Evolutionary conservation across 352 stramenopile species (phyloP).

Genomic region (Sclerospora graminicola): DNA sequence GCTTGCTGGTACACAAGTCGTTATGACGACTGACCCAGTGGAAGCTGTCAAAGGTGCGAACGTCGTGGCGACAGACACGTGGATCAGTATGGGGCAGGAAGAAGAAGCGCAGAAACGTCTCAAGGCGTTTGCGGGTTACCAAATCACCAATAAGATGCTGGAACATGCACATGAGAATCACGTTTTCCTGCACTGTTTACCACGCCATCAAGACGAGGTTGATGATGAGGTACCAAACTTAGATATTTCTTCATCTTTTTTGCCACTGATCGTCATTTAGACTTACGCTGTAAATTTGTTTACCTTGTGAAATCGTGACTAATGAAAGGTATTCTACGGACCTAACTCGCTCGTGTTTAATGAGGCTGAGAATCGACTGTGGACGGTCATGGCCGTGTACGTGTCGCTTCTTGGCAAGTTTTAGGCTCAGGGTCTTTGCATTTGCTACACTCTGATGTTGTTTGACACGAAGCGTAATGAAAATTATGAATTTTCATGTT

Average conservation of each 20-base stretch:
- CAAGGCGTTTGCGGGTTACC: conserved; percentile 92
- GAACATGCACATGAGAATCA: conserved; percentile 82
- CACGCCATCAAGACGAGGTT: conserved; percentile 95
- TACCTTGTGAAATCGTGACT: neutral
- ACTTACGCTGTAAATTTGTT: no score
- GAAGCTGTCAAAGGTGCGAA: conserved; percentile 91
- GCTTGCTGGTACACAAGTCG: conserved; percentile 51
- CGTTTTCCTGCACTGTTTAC: conserved; percentile 97
- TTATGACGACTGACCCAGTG: conserved; percentile 84
- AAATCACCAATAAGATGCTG: conserved; percentile 90
- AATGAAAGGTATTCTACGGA: conserved; percentile 88
- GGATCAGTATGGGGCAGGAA: conserved; percentile 94
- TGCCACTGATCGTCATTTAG: no score
- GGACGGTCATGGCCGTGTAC: conserved; percentile 97
- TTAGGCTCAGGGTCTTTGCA: neutral
- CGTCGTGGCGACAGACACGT: conserved; percentile 96
- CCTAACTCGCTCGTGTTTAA: conserved; percentile 93
- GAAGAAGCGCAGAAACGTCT: conserved; percentile 90
- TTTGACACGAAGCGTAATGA: no score
- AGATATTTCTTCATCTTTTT: no score
- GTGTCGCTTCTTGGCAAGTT: conserved; percentile 35
- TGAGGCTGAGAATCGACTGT: conserved; percentile 98
- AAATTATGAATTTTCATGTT: no score
- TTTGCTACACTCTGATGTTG: neutral
- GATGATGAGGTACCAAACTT: conserved; percentile 94